Conservation (phyloP, 2,329 filamentous ascomycete species). For the Talaromyces funiculosus region DNA sequence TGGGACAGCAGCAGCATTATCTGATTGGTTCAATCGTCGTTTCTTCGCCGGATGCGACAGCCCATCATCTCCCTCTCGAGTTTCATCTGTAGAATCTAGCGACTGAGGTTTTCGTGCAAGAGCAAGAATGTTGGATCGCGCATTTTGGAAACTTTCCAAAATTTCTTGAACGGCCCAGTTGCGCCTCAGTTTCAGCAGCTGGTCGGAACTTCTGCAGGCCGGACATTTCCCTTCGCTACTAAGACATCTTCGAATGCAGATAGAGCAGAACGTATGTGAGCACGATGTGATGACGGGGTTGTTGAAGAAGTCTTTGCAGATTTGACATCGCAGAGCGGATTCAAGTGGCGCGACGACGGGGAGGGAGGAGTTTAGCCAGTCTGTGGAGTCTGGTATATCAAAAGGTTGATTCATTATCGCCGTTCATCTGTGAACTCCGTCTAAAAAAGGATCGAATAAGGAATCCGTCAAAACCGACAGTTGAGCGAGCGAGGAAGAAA, state of each 20-base stretch:
- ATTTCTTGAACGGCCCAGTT: constrained; percentile 84
- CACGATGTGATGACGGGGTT: constrained; percentile 95
- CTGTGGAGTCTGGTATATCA: constrained; percentile 41
- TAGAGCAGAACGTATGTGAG: constrained; percentile 91
- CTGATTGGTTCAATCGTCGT: constrained; percentile 28
- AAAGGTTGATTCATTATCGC: constrained; percentile 31
- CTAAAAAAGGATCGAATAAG: no score
- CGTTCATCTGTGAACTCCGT: not conserved
- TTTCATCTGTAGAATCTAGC: constrained; percentile 31
- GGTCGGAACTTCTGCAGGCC: constrained; percentile 69
- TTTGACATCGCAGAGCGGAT: constrained; percentile 81
- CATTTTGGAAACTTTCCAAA: constrained; percentile 68
- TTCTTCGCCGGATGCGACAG: constrained; percentile 29
- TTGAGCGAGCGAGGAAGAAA: not conserved
- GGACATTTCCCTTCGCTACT: constrained; percentile 82
- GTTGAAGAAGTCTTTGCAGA: constrained; percentile 96
- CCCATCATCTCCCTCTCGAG: constrained; percentile 34
- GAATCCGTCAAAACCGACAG: not conserved
- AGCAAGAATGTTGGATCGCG: constrained; percentile 57
- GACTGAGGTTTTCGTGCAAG: constrained; percentile 56
- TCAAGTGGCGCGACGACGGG: constrained; percentile 55
- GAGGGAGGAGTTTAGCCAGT: constrained; percentile 46
- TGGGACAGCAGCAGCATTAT: constrained; percentile 36
- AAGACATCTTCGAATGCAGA: constrained; percentile 85
- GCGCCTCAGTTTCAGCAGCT: constrained; percentile 75